phyloP scores from a whole-genome alignment of 257 asterid genomes.

The Primulina huaijiensis region DNA sequence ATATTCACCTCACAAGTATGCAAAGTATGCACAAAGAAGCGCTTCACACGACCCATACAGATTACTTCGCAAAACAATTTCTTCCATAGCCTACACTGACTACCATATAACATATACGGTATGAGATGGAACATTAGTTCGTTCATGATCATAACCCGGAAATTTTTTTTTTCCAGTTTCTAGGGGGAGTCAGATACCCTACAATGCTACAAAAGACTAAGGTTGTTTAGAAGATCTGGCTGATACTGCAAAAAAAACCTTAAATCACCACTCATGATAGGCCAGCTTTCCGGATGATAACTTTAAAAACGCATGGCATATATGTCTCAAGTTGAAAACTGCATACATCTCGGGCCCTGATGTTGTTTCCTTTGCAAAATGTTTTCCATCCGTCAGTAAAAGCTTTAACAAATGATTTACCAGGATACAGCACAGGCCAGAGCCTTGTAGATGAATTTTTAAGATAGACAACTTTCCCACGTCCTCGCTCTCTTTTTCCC shows the following conservation, averaged over 20 bases:
- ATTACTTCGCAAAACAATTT: too few relatives aligned
- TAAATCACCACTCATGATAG: constrained; percentile 3
- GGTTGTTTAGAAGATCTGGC: not conserved
- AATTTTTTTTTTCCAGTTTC: not conserved
- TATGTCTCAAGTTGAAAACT: constrained; percentile 26
- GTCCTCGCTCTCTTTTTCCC: constrained; percentile 2
- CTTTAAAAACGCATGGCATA: constrained; percentile 13
- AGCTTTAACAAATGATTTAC: constrained; percentile 4
- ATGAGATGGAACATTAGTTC: not conserved
- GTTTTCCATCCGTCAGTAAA: constrained; percentile 29
- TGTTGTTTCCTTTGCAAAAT: constrained; percentile 28
- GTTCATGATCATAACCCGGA: not conserved
- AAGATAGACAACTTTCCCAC: constrained; percentile 29
- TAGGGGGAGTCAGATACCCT: not conserved
- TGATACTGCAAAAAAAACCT: not conserved
- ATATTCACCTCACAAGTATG: not conserved
- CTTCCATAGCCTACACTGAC: too few relatives aligned
- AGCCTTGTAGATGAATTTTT: constrained; percentile 29
- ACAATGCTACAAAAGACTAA: not conserved
- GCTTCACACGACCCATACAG: too few relatives aligned
- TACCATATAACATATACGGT: not conserved
- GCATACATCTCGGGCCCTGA: constrained; percentile 35
- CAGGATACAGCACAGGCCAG: constrained; percentile 29
- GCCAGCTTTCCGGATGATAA: constrained; percentile 25
- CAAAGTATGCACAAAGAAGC: not conserved